Base-by-base conservation (phyloP, 345 rosid species). In the Camelina neglecta region DNA sequence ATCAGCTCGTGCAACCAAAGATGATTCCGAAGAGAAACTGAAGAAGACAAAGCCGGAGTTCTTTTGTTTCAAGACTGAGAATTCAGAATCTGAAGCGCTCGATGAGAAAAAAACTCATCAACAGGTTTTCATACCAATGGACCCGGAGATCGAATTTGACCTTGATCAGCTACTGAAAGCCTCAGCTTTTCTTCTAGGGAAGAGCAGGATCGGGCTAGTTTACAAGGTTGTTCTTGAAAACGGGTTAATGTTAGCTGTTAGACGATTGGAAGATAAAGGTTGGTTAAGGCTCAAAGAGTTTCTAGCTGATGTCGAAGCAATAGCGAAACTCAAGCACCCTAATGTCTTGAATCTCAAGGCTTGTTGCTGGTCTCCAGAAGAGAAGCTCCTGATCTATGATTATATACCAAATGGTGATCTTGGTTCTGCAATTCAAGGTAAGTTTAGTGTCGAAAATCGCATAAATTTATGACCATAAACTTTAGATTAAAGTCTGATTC, bases 171-270 rank as follows among this genome's bases (percentile, higher is more conserved):
- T 94, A 54, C 86, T 94, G 7, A 90, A 82, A 76, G 98, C 98
- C 35, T 89, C 97, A 1, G 98, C 98, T 47, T 94, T 89, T 85
- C 92, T 94, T 45, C 83, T 94, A 44, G 92, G 98, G 49, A 92
- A 94, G 90, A 90, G 90, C 41, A 85, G 89, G 64, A 86, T 82
- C 12, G 97, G 98, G 55, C 83, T 92, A 67, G 90, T 92, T 50
- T 94, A 94, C 68, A 92, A 88, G 76, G 97, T 90, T 60, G 93
- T 89, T 74, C 97, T 92, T 18, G 88, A 90, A 57, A 87, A 83
- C 41, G 95, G 93, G 31, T 61, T 73, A 60, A 77, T 84, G 23
- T 39, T 92, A 54, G 96, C 90, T 1, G 98, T 94, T 65, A 85
- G 96, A 77, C 83, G 98, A 80, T 65, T 92, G 39, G 98, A 86